A percentile compares a stretch with the other conserved stretches of the same genome.
Evolutionary conservation across 805 yeast genomes (phyloP).

Genomic region (Monosporozyma siamensis): DNA sequence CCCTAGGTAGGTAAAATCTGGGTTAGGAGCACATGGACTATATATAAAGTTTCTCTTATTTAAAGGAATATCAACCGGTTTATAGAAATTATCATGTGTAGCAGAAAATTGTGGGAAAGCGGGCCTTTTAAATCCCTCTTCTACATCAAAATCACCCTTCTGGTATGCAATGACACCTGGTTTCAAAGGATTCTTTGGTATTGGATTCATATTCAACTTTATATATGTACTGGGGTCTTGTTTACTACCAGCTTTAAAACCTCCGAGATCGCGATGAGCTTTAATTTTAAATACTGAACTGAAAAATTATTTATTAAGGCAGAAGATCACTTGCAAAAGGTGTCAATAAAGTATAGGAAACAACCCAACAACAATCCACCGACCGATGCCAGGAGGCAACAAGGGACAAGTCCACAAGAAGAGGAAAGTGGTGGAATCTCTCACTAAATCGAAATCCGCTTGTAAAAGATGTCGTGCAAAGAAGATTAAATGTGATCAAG

Average conservation of each 20-base stretch:
- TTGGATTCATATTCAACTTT: neutral
- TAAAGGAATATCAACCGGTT: slow-evolving; percentile 66
- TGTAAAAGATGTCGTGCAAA: slow-evolving; percentile 74
- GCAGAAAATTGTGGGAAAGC: slow-evolving; percentile 16
- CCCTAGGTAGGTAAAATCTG: slow-evolving; percentile 43
- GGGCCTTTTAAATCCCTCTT: slow-evolving; percentile 11
- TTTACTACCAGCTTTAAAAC: neutral
- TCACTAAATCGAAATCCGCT: slow-evolving; percentile 66
- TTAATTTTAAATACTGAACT: no score
- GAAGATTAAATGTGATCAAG: slow-evolving; percentile 55
- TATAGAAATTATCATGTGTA: slow-evolving; percentile 14
- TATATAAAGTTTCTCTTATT: slow-evolving; percentile 78
- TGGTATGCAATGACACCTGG: slow-evolving; percentile 25
- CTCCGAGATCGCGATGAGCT: no score
- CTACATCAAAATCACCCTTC: slow-evolving; percentile 16
- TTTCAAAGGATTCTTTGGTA: slow-evolving; percentile 12
- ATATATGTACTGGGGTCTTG: no score
- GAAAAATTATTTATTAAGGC: no score
- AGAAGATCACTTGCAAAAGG: no score
- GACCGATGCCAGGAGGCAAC: no score
- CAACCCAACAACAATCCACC: no score
- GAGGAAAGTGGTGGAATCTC: slow-evolving; percentile 7
- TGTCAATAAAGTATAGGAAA: no score
- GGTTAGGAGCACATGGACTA: slow-evolving; percentile 66
- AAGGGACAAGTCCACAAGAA: no score